These are phyloP conservation scores for Trebouxia sp. DNA, from an alignment of 139 green algal species.

Conservation along the genomic window DNA sequence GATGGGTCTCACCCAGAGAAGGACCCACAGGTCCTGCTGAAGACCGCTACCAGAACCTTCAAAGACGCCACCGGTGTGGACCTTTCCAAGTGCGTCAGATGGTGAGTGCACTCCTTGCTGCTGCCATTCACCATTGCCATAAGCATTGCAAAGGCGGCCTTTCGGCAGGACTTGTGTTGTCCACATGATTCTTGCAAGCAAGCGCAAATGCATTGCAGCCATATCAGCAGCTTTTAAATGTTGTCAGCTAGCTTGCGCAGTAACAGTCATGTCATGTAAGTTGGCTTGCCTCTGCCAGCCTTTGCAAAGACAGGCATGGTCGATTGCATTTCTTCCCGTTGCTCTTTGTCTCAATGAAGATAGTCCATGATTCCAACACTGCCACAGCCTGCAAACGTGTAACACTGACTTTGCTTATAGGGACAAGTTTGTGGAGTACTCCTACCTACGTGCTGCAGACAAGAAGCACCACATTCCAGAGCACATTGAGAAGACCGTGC, in stretches of 20 bases:
- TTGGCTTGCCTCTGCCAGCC: no score
- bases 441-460: slow-evolving; percentile 33
- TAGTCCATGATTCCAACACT: no score
- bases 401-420: slow-evolving; percentile 4
- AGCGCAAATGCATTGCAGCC: no score
- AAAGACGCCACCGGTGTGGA: slow-evolving; percentile 49
- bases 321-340: no score
- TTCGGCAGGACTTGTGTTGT: no score
- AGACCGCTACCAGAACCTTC: slow-evolving; percentile 57
- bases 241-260: no score
- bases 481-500: slow-evolving; percentile 42
- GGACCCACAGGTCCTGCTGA: slow-evolving; percentile 43
- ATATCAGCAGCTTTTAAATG: no score
- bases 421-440: slow-evolving; percentile 38
- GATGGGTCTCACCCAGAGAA: slow-evolving; percentile 54
- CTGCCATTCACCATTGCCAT: background rate
- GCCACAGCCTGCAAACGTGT: no score
- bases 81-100: slow-evolving; percentile 45
- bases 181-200: no score
- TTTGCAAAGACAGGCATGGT: no score
- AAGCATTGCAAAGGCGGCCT: background rate
- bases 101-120: slow-evolving; percentile 24
- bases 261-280: no score
- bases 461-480: slow-evolving; percentile 12
- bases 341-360: no score